A percentile compares a stretch with the other conserved stretches of the same genome.
These are phyloP conservation scores for Fusarium ambrosium DNA, from an alignment of 2,329 filamentous ascomycete species.

Conservation along the genomic window DNA sequence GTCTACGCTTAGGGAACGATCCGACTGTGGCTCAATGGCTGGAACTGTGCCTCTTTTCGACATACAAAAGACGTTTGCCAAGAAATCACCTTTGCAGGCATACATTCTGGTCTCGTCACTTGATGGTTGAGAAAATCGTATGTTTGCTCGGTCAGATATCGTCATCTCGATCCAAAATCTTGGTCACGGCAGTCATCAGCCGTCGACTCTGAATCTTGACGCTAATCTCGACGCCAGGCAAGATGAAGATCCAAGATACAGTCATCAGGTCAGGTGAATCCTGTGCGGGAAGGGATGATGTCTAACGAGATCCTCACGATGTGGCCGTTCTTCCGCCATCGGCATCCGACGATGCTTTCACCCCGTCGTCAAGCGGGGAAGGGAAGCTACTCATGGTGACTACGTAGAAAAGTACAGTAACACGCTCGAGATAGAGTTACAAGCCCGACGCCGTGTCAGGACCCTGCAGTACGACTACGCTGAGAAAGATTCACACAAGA, in stretches of 20 bases:
- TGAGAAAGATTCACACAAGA: not conserved
- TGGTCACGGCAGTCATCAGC: not conserved
- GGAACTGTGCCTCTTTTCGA: not conserved
- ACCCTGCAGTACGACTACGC: conserved; percentile 2
- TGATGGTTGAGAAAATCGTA: not conserved
- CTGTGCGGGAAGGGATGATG: not conserved
- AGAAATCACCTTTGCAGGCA: not conserved
- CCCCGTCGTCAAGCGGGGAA: not conserved
- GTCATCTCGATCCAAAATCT: not conserved
- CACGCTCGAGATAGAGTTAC: conserved; percentile 14
- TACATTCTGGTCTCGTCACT: not conserved
- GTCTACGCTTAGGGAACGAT: not conserved
- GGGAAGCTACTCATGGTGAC: not conserved
- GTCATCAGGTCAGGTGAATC: not conserved
- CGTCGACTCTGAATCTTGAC: not conserved
- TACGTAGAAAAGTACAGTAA: conserved; percentile 10
- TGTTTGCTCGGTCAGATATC: not conserved
- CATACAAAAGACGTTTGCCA: not conserved
- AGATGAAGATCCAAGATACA: not conserved
- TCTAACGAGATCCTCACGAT: not conserved
- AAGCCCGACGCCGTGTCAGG: conserved; percentile 13
- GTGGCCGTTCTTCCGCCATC: not conserved
- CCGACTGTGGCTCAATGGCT: not conserved
- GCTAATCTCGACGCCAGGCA: not conserved
- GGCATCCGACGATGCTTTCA: not conserved